These are phyloP conservation scores for Aphanoascus verrucosus DNA, from an alignment of 2,329 filamentous ascomycete genomes.

Conservation along the genomic window DNA sequence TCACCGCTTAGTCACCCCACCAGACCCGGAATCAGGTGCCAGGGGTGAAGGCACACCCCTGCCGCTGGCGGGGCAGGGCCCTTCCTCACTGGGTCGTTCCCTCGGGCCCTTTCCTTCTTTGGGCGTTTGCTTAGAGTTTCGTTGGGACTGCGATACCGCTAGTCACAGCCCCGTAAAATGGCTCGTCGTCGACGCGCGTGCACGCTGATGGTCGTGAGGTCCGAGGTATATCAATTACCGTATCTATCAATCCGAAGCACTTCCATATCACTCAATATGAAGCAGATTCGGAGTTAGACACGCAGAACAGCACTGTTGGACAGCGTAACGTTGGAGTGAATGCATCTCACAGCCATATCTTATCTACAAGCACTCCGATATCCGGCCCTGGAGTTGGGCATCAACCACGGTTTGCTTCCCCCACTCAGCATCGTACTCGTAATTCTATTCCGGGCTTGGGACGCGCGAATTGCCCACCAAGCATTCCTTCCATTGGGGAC, in stretches of 20 bases:
- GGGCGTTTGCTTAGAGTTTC: slow-evolving; percentile 5
- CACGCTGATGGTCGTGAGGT: neutral
- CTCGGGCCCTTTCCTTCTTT: slow-evolving; percentile 1
- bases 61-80: slow-evolving; percentile 2
- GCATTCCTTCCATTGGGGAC: slow-evolving; percentile 17
- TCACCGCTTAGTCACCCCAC: slow-evolving; percentile 4
- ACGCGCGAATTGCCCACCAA: neutral
- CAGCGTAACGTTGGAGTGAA: too few species aligned
- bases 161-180: neutral
- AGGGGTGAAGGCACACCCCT: neutral
- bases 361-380: too few species aligned
- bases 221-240: neutral
- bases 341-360: too few species aligned
- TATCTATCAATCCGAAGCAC: too few species aligned
- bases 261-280: too few species aligned
- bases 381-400: neutral
- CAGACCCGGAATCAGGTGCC: neutral
- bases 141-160: slow-evolving; percentile 6
- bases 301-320: too few species aligned
- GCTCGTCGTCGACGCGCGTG: neutral
- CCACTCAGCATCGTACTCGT: slow-evolving; percentile 2
- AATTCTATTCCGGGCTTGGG: neutral
- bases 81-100: slow-evolving; percentile 5
- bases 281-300: too few species aligned
- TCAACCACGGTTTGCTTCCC: neutral